Evolutionary conservation across 1,284 basidiomycete species (phyloP).

Genomic region (Sporisorium exsertum): DNA sequence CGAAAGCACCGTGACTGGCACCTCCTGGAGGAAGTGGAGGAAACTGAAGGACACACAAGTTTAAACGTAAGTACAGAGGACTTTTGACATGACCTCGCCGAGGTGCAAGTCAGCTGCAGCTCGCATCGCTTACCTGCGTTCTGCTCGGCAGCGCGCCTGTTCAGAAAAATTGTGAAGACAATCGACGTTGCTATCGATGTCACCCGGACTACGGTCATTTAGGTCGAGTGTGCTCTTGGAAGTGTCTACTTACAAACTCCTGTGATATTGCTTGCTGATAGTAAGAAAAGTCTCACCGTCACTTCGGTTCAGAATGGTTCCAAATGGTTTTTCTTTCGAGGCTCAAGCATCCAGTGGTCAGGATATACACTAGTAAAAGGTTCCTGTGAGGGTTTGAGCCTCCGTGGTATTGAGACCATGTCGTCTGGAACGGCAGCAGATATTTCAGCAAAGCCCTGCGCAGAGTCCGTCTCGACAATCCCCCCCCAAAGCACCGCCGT

Average conservation of each 20-base stretch:
- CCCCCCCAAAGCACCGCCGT: slow-evolving; percentile 1
- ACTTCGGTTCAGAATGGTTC: too few species aligned
- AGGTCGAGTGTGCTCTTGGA: neutral
- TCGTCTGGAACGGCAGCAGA: neutral
- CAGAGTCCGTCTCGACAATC: neutral
- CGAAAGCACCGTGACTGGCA: neutral
- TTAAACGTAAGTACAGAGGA: neutral
- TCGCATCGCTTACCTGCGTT: neutral
- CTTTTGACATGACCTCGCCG: neutral
- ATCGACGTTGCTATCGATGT: neutral
- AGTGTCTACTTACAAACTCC: neutral
- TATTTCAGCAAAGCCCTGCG: neutral
- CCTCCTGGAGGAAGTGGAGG: neutral
- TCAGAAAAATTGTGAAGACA: neutral
- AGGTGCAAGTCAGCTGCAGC: neutral
- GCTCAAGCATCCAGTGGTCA: neutral
- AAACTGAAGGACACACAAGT: neutral
- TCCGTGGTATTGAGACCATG: neutral
- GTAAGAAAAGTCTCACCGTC: neutral
- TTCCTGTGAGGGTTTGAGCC: neutral
- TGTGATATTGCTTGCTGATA: neutral
- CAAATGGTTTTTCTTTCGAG: too few species aligned
- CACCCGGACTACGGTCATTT: neutral
- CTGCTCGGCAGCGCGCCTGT: neutral
- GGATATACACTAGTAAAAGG: neutral